Evolutionary conservation across 1,139 yeast species (phyloP), one percentile per base, ranked within the genome.

Genomic region (Scheffersomyces insectosa): DNA sequence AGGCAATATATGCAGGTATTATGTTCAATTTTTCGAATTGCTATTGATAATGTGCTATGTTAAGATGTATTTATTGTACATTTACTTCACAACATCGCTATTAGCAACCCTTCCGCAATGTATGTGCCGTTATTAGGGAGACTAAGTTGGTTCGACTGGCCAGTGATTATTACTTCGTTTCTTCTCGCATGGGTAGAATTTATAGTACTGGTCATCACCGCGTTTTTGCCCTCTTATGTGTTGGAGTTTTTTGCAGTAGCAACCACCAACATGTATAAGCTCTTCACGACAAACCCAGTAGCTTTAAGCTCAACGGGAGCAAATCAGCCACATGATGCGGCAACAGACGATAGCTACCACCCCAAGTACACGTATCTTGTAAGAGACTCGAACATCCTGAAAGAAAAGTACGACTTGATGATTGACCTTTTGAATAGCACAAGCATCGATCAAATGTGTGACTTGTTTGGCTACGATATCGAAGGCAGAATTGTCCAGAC

Each of bases 141-240:
- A 44, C 46, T 60, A 55, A 40, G 44, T 55, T 12, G 53, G 44
- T 28, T 41, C 27, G 78, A 72, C 48, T 72, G 76, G 69, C 71
- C 72, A 1, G 49, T 71, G 3, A 58, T 72, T 10, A 33, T 63
- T 9, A 42, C 68, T 3, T 70, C 75, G 30, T 62, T 74, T 47
- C 34, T 65, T 3, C 55, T 72, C 34, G 72, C 78, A 8, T 74
- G 78, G 78, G 32, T 59, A 2, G 79, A 74, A 46, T 72, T 62
- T 41, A 49, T 67, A 8, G 54, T 70, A 15, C 59, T 72, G 12
- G 36, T 60, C 29, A 64, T 73, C 36, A 70, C 77, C 4, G 44
- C 51, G 23, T 41, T 68, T 3, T 59, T 74, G 25, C 79, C 79
- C 3, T 42, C 46, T 3, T 45, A 60, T 4, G 55, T 71, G 29